Base-by-base conservation (phyloP, 352 stramenopile species). In the Phytophthora chlamydospora region DNA sequence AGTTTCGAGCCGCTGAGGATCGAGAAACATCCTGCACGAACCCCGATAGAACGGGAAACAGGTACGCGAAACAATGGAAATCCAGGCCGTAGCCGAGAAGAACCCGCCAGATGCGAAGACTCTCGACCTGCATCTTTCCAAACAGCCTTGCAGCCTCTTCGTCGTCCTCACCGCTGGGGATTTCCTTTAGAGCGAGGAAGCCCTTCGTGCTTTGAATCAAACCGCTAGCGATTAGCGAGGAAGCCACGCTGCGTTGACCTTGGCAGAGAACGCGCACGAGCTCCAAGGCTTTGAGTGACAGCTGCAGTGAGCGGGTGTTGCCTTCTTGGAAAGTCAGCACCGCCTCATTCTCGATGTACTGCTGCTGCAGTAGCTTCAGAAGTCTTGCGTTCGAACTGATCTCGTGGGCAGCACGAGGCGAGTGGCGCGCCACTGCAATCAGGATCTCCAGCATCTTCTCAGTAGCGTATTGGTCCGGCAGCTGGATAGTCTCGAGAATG, bases 371-470 rank as follows among this genome's bases (percentile, higher is more conserved):
- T 19, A 71, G 42, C 35, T 78, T 74, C 19, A 88, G 31, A 9
- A 89, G 62, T 45, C 59, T 73, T 6, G 54, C 29, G 38, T 85
- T 82, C 9, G 68, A 77, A n/a, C 62, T 79, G 6, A 89, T 73
- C 12, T 76, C 62, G 19, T 82, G 68, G 9, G 77, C 73, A 34
- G 66, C 68, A 34, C 63, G 68, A 31, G 75, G 74, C 19, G 82
- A 91, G 46, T 91, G 78, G 11, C 60, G 67, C 14, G 72, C 74
- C 13, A 89, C 67, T 27, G 62, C 57, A 31, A 68, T 63, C 14
- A 88, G 40, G 6, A 91, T 83, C 13, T 89, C 82, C 4, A 91
- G 64, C 45, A 91, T 74, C 50, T 85, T 83, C 49, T 78, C 74
- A 0, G 58, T 71, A 6, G 68, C 63, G 19, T 62, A 43, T 51